phyloP scores from a whole-genome alignment of 2,329 filamentous ascomycete genomes.

The Penicillium sclerotigenum region DNA sequence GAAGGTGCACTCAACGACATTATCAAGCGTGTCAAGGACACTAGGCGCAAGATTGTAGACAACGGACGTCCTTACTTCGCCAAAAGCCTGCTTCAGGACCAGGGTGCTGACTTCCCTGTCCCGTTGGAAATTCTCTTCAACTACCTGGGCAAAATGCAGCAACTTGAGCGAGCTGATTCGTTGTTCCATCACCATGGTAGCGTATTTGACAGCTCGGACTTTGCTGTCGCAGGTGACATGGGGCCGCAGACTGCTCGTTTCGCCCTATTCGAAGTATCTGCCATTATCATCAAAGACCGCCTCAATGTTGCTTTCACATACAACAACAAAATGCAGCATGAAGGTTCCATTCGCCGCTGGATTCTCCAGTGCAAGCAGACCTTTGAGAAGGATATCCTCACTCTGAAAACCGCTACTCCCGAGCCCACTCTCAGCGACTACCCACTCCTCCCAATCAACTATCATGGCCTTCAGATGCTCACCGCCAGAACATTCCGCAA shows the following conservation, averaged over 20 bases:
- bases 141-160: constrained; percentile 40
- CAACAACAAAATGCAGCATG: constrained; percentile 48
- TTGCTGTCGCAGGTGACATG: constrained; percentile 43
- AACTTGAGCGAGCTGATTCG: constrained; percentile 46
- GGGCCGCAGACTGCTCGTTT: constrained; percentile 45
- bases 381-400: constrained; percentile 32
- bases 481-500: constrained; percentile 35
- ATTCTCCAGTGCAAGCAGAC: constrained; percentile 39
- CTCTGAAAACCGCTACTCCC: constrained; percentile 26
- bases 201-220: constrained; percentile 28
- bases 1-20: constrained; percentile 28
- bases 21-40: constrained; percentile 40
- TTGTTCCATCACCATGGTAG: constrained; percentile 44
- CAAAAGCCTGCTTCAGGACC: constrained; percentile 29
- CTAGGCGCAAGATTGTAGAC: constrained; percentile 32
- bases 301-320: constrained; percentile 51
- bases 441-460: constrained; percentile 43
- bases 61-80: constrained; percentile 39
- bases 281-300: constrained; percentile 47
- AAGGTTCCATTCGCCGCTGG: constrained; percentile 44
- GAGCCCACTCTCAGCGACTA: constrained; percentile 44
- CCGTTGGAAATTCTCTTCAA: constrained; percentile 44
- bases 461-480: constrained; percentile 40
- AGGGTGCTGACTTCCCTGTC: constrained; percentile 36
- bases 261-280: constrained; percentile 52